Evolutionary conservation across 768 basidiomycete genomes (phyloP).

Genomic region (Hygrocybe punicea): DNA sequence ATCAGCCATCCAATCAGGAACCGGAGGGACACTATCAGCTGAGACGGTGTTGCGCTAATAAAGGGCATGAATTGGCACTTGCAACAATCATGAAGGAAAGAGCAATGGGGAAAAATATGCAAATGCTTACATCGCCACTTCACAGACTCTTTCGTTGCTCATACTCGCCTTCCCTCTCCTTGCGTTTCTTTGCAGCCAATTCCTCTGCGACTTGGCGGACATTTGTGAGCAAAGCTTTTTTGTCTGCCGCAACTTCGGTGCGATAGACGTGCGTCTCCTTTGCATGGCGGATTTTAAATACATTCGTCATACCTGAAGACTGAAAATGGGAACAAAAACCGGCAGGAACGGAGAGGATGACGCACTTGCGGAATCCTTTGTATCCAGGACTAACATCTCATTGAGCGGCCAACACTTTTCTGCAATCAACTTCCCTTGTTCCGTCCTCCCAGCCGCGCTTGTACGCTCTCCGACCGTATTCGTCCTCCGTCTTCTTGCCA

Average conservation of each 20-base stretch:
- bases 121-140: constrained; percentile 45
- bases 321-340: too few species aligned
- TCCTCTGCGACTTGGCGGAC: constrained; percentile 95
- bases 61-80: not conserved
- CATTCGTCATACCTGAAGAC: constrained; percentile 86
- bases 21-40: constrained; percentile 43
- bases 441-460: too few species aligned
- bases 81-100: not conserved
- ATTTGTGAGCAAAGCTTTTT: constrained; percentile 78
- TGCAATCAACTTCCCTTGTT: too few species aligned
- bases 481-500: too few species aligned
- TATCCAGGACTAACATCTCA: too few species aligned
- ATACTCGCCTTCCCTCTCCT: constrained; percentile 91
- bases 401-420: too few species aligned
- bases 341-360: too few species aligned
- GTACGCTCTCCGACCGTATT: too few species aligned
- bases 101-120: constrained; percentile 13
- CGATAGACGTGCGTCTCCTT: constrained; percentile 96
- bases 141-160: constrained; percentile 80
- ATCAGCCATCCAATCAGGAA: constrained; percentile 78
- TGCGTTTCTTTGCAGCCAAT: constrained; percentile 78
- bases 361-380: too few species aligned
- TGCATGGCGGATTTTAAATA: constrained; percentile 89
- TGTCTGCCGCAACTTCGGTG: constrained; percentile 76
- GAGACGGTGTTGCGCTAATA: constrained; percentile 27